phyloP scores from a whole-genome alignment of 805 yeast genomes.

The Saccharomycopsis malanga region DNA sequence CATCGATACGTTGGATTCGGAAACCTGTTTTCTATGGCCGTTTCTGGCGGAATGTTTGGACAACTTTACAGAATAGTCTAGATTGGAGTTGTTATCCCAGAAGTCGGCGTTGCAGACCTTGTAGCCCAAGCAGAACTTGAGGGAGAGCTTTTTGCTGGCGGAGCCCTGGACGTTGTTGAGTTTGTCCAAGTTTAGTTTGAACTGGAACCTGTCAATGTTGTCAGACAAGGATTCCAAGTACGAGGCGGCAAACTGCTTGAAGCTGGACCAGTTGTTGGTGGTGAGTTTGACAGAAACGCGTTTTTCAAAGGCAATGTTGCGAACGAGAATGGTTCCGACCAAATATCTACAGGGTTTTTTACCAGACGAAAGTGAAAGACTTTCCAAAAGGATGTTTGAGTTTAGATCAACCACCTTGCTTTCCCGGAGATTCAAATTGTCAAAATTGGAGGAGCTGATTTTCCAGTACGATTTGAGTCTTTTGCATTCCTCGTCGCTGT shows the following conservation, averaged over 20 bases:
- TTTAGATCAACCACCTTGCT: slow-evolving; percentile 2
- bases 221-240: slow-evolving; percentile 25
- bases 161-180: slow-evolving; percentile 16
- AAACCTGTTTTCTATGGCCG: slow-evolving; percentile 5
- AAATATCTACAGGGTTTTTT: slow-evolving; percentile 15
- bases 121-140: slow-evolving; percentile 23
- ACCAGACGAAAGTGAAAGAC: not conserved
- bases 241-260: slow-evolving; percentile 35
- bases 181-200: slow-evolving; percentile 31
- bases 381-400: slow-evolving; percentile 8
- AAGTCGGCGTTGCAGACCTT: slow-evolving; percentile 10
- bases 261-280: slow-evolving; percentile 36
- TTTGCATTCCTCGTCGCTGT: slow-evolving; percentile 21
- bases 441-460: slow-evolving; percentile 6
- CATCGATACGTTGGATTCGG: slow-evolving; percentile 13
- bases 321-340: slow-evolving; percentile 39
- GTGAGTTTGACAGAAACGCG: slow-evolving; percentile 35
- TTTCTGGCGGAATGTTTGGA: slow-evolving; percentile 3
- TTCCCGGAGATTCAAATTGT: not conserved
- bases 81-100: slow-evolving; percentile 22
- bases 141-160: slow-evolving; percentile 12
- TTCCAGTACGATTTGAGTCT: slow-evolving; percentile 7
- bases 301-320: slow-evolving; percentile 37
- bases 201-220: slow-evolving; percentile 26
- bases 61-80: slow-evolving; percentile 23